Conservation (phyloP, 2,329 filamentous ascomycete genomes). For the Chrysoporthe deuterocubensis region DNA sequence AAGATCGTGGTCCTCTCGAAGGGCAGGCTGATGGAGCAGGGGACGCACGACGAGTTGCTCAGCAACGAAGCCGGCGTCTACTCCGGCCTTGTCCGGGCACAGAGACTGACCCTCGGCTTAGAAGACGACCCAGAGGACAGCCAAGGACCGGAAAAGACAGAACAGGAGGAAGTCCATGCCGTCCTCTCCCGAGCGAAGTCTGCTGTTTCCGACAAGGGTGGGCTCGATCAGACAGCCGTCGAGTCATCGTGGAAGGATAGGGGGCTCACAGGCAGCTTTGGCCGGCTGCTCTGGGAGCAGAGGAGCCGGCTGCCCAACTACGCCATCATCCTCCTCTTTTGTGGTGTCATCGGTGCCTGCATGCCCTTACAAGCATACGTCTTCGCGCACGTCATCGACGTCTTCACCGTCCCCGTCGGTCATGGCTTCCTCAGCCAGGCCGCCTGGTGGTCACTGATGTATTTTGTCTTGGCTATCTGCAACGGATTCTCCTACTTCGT, state of each 20-base stretch:
- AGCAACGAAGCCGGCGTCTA: constrained; percentile 65
- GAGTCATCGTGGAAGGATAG: constrained; percentile 39
- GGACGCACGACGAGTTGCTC: constrained; percentile 75
- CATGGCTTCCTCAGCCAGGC: constrained; percentile 43
- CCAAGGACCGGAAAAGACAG: constrained; percentile 37
- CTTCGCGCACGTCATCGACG: constrained; percentile 56
- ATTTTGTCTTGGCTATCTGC: constrained; percentile 42
- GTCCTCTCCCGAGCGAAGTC: constrained; percentile 52
- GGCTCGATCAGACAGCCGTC: constrained; percentile 24
- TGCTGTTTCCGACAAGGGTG: constrained; percentile 40
- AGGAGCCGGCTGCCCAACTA: constrained; percentile 55
- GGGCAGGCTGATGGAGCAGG: constrained; percentile 73
- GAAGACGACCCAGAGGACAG: constrained; percentile 44
- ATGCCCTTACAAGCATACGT: constrained; percentile 38
- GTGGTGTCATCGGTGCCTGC: constrained; percentile 29
- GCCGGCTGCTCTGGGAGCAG: constrained; percentile 61
- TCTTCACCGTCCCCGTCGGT: constrained; percentile 48
- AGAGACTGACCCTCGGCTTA: constrained; percentile 58
- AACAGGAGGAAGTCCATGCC: constrained; percentile 47
- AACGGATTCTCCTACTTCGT: constrained; percentile 46
- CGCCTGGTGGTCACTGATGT: constrained; percentile 70
- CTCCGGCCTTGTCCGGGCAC: constrained; percentile 67
- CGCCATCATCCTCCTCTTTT: constrained; percentile 51
- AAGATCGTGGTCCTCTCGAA: constrained; percentile 76
- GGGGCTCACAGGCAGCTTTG: constrained; percentile 57